Base-by-base conservation (phyloP, 441 rosid species). In the Omphalea diandra region DNA sequence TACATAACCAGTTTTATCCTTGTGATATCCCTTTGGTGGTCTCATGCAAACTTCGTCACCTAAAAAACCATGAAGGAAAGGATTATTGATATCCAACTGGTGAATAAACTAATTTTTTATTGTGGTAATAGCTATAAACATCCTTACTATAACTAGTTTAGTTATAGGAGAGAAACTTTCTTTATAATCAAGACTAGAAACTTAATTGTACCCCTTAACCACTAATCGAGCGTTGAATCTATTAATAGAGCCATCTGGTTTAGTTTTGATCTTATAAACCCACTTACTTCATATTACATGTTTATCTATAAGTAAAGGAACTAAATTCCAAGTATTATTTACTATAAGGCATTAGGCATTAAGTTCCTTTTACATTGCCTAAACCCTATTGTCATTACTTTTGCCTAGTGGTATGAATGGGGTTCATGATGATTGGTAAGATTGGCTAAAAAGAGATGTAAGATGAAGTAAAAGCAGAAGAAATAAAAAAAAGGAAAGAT, bases 251-350 rank as follows among this genome's bases (percentile, higher is more conserved):
- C 43, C 24, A 17, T 33, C 46, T 0, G 27, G 17, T 49, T 14
- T n/a, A n/a, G n/a, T 58, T 7, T 72, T 72, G 0, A 46, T 33
- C 18, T 7, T 22, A 10, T 15, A 65, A 12, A 77, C 69, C 69
- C 65, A 74, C 27, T 70, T 74, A 32, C 36, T 27, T 7, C 66
- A 32, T 22, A 78, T 66, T 2, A 36, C 22, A 18, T 73, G 43
- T 12, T 55, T 65, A 0, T 26, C 27, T 22, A n/a, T n/a, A 5
- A 2, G 47, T 38, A 12, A 72, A 4, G 1, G 26, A 43, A 65
- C 49, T n/a, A n/a, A n/a, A n/a, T n/a, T n/a, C n/a, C n/a, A n/a
- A n/a, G n/a, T n/a, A n/a, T n/a, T n/a, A n/a, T n/a, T n/a, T n/a
- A n/a, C n/a, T n/a, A n/a, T n/a, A n/a, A n/a, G n/a, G n/a, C n/a